These are phyloP conservation scores for Porcisia deanei DNA, from an alignment of 208 protist species.

Conservation along the genomic window DNA sequence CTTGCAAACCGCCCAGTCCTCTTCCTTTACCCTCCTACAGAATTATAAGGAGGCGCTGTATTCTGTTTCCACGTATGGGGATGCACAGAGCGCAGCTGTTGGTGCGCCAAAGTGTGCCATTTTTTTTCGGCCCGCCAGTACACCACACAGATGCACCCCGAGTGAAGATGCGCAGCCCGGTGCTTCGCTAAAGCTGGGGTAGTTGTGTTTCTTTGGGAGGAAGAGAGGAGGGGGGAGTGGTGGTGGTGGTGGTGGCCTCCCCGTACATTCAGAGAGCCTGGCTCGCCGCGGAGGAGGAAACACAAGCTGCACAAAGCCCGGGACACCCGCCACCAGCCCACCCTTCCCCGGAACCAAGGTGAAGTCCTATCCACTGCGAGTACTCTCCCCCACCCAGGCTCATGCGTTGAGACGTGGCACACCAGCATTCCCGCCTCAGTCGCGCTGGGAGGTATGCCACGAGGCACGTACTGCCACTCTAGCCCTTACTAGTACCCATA, in stretches of 20 bases:
- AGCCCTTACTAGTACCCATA: constrained; percentile 8
- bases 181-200: no score
- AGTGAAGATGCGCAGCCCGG: no score
- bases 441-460: neutral
- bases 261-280: constrained; percentile 5
- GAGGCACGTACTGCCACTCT: constrained; percentile 1
- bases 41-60: constrained; percentile 2
- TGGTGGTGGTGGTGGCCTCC: no score
- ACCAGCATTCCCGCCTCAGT: neutral
- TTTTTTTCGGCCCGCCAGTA: no score
- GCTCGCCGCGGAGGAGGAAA: constrained; percentile 16
- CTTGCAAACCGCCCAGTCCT: neutral
- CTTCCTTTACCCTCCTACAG: neutral
- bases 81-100: neutral
- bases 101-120: neutral
- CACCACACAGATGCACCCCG: no score
- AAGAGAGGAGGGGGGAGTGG: no score
- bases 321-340: neutral
- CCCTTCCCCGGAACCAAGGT: constrained; percentile 15
- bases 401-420: neutral
- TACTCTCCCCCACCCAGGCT: neutral
- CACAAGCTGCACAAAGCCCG: neutral
- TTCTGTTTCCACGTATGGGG: constrained; percentile 32
- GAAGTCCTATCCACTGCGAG: neutral
- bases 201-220: no score